Base-by-base conservation (phyloP, 2,329 filamentous ascomycete species). In the Pestalotiopsis sp. region DNA sequence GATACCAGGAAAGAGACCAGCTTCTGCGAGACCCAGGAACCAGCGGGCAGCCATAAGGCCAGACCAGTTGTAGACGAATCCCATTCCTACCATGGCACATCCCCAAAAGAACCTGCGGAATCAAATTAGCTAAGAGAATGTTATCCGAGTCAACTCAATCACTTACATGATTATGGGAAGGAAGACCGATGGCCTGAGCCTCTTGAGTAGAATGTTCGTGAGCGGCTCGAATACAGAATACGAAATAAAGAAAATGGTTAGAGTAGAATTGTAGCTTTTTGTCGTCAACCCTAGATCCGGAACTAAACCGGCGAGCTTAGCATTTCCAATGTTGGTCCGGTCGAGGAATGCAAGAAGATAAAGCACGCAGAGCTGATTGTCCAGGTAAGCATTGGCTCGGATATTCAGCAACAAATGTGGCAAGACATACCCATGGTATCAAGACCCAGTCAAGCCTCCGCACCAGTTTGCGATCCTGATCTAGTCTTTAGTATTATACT, bases 221-320 rank as follows among this genome's bases (percentile, higher is more conserved):
- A 94, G 74, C 0, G 90, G 89, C 78, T 96, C 93, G 71, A 93
- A 94, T 41, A 94, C 80, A 2, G 92, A 87, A 78, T 97, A 97
- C 0, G 92, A 94, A 64, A 97, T 85, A 82, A 97, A 97, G 83
- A 97, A 97, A 73, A 97, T 91, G 41, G 92, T 93, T 7, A 97
- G 84, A 0, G 90, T 88, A 25, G 87, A 84, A 78, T 95, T 95
- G 82, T 94, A 97, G 75, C 92, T 84, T 5, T 84, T 80, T 2
- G 86, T 84, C 0, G 85, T 85, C 64, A 95, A 88, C 39, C 86
- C 72, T 17, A 96, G 81, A 68, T 92, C 89, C 12, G 84, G 72
- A 36, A 80, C 72, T 12, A 89, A 79, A 64, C 84, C 81, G 27
- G 86, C 87, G 69, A 91, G 87, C 72, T 89, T 90, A 49, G 89